Percentiles rank a stretch among this genome's conserved stretches.
These are phyloP conservation scores for Beta lomatogona DNA, from an alignment of 179 eudicot genomes.

Conservation along the genomic window DNA sequence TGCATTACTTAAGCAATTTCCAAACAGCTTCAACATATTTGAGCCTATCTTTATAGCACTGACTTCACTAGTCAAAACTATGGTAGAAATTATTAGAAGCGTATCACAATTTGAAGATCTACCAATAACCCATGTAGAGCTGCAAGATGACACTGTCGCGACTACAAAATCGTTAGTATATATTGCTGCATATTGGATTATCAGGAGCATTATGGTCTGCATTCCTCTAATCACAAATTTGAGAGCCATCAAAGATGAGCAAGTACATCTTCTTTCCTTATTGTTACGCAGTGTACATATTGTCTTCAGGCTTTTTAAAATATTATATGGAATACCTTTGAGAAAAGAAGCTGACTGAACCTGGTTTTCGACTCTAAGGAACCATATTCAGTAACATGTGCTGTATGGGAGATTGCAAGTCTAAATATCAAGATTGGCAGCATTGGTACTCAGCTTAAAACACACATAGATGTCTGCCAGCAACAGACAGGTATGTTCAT, in stretches of 20 bases:
- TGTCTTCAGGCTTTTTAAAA: neutral
- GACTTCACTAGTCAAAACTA: constrained; percentile 33
- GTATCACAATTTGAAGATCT: constrained; percentile 46
- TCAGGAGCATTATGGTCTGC: constrained; percentile 54
- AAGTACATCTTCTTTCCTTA: constrained; percentile 70
- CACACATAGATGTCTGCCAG: constrained; percentile 46
- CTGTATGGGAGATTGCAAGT: constrained; percentile 56
- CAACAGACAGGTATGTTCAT: constrained; percentile 48
- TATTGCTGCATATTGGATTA: constrained; percentile 61
- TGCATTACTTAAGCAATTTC: constrained; percentile 50
- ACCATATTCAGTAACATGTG: constrained; percentile 34
- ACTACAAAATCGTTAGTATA: constrained; percentile 45
- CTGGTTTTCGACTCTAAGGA: constrained; percentile 40
- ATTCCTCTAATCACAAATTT: constrained; percentile 48
- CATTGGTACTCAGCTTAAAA: constrained; percentile 41
- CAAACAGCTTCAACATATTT: constrained; percentile 25
- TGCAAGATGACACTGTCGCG: constrained; percentile 36
- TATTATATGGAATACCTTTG: neutral
- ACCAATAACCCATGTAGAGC: constrained; percentile 38
- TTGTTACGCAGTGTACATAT: constrained; percentile 14
- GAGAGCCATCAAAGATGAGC: constrained; percentile 47
- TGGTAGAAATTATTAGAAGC: constrained; percentile 43
- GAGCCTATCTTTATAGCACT: constrained; percentile 45
- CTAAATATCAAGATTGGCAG: constrained; percentile 44
- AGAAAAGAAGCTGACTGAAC: constrained; percentile 13